phyloP scores from a whole-genome alignment of 2,329 filamentous ascomycete species.

The Harringtonia lauricola region DNA sequence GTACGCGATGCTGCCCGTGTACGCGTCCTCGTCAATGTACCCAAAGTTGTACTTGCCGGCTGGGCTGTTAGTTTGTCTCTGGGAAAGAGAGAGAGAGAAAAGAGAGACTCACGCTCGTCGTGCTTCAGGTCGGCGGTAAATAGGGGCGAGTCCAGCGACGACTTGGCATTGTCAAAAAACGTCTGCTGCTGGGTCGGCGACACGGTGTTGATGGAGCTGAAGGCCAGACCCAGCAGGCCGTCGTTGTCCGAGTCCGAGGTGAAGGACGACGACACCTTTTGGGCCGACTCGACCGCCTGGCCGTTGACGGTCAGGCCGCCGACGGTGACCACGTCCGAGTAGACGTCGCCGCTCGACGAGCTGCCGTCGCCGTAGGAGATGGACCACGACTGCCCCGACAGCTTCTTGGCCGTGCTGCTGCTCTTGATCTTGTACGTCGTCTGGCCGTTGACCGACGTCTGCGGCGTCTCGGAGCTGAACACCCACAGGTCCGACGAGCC shows the following conservation, averaged over 20 bases:
- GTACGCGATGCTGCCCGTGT: constrained; percentile 42
- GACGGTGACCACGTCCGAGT: constrained; percentile 19
- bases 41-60: constrained; percentile 42
- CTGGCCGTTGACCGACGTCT: constrained; percentile 15
- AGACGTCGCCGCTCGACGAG: constrained; percentile 20
- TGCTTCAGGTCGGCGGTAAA: constrained; percentile 24
- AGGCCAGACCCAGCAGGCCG: constrained; percentile 18
- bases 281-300: constrained; percentile 21
- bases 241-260: constrained; percentile 13
- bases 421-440: constrained; percentile 18
- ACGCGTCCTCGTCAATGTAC: constrained; percentile 41
- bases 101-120: constrained; percentile 19
- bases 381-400: constrained; percentile 17
- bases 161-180: constrained; percentile 23
- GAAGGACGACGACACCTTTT: constrained; percentile 16
- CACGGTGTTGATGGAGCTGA: constrained; percentile 20
- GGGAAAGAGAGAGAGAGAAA: background rate
- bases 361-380: constrained; percentile 23
- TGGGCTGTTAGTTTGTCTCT: background rate
- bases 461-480: constrained; percentile 19
- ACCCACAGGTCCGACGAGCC: constrained; percentile 25
- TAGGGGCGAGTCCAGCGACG: constrained; percentile 17
- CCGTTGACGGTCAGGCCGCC: constrained; percentile 17
- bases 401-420: constrained; percentile 17
- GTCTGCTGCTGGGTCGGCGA: constrained; percentile 16